phyloP scores from a whole-genome alignment of 257 asterid species.

The Solanum sparsipilum region DNA sequence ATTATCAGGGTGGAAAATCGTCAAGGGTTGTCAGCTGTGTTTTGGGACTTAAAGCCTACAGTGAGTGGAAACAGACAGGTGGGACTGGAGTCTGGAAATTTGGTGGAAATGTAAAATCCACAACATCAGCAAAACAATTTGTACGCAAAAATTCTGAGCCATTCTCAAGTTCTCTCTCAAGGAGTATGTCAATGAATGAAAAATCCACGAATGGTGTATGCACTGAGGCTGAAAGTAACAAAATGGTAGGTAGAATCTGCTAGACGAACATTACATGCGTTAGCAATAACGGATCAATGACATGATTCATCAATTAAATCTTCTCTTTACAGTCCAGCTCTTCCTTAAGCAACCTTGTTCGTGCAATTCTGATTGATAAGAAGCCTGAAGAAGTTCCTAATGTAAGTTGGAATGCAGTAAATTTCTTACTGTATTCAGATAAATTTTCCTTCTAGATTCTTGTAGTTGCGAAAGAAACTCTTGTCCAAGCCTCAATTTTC shows the following conservation, averaged over 20 bases:
- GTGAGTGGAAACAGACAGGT: constrained; percentile 78
- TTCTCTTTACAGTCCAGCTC: constrained; percentile 47
- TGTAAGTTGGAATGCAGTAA: constrained; percentile 28
- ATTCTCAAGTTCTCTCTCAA: constrained; percentile 50
- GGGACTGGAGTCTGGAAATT: constrained; percentile 82
- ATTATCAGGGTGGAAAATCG: constrained; percentile 82
- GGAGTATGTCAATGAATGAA: constrained; percentile 43
- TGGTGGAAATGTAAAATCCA: constrained; percentile 68
- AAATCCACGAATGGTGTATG: constrained; percentile 28
- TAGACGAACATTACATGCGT: neutral
- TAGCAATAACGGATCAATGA: neutral
- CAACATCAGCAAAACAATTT: constrained; percentile 55
- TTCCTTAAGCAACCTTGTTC: constrained; percentile 71
- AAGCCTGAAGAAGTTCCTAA: constrained; percentile 89
- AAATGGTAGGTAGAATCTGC: constrained; percentile 31
- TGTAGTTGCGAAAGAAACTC: neutral
- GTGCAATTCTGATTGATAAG: constrained; percentile 60
- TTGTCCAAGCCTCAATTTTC: neutral
- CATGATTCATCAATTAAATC: neutral
- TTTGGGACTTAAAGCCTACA: constrained; percentile 78
- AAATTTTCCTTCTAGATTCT: neutral
- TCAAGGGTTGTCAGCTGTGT: constrained; percentile 85
- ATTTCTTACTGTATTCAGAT: neutral
- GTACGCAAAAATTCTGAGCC: constrained; percentile 88
- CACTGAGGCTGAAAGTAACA: constrained; percentile 35